phyloP scores from a whole-genome alignment of 2,329 filamentous ascomycete genomes.

The Arthrobotrys pseudoclavata region DNA sequence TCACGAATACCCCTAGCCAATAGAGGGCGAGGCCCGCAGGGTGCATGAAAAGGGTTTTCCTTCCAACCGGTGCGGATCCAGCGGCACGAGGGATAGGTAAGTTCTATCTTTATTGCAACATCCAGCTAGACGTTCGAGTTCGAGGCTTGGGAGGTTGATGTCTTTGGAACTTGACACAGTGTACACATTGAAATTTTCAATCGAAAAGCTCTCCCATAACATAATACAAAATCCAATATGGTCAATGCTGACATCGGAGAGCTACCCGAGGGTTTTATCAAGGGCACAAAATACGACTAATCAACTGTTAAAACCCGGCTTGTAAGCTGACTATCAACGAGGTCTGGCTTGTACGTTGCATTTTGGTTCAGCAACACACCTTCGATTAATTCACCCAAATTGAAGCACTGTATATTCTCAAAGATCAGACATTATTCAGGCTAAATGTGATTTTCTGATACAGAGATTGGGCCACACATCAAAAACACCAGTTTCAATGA shows the following conservation, averaged over 20 bases:
- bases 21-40: background rate
- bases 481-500: too few relatives aligned
- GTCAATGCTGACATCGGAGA: constrained; percentile 20
- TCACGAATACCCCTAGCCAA: constrained; percentile 3
- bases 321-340: too few relatives aligned
- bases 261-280: constrained; percentile 5
- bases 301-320: background rate
- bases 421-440: background rate
- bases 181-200: background rate
- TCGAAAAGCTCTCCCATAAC: background rate
- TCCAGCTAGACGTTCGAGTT: background rate
- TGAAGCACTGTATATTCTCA: background rate
- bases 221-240: constrained; percentile 6
- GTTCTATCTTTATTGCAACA: background rate
- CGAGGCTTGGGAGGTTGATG: background rate
- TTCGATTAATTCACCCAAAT: background rate
- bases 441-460: background rate
- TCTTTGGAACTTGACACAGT: constrained; percentile 16
- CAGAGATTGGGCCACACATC: background rate
- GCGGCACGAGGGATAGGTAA: background rate
- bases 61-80: background rate
- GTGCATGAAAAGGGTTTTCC: background rate
- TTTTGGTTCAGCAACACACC: constrained; percentile 4
- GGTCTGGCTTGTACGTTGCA: constrained; percentile 16
- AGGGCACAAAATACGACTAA: constrained; percentile 1